phyloP scores from a whole-genome alignment of 768 basidiomycete genomes.

The Porpolomopsis calyptriformis region DNA sequence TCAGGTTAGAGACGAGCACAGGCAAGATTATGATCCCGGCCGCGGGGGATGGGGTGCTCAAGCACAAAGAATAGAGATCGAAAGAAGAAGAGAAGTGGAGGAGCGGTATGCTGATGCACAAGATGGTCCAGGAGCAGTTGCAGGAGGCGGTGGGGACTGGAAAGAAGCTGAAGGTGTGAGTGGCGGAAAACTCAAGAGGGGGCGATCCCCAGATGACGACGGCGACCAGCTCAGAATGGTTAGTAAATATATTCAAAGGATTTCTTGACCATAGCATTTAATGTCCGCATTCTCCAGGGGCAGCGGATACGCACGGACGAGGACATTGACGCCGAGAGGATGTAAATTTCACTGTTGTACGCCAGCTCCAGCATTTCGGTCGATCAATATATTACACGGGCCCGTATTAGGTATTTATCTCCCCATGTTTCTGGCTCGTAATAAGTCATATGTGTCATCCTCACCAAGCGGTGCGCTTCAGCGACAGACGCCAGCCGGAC shows the following conservation, averaged over 20 bases:
- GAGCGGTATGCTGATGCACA: conserved; percentile 77
- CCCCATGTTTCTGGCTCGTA: conserved; percentile 28
- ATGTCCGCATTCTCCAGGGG: conserved; percentile 26
- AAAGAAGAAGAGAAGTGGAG: conserved; percentile 72
- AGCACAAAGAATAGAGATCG: conserved; percentile 60
- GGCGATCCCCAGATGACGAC: conserved; percentile 70
- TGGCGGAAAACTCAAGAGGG: conserved; percentile 48
- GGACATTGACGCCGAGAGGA: conserved; percentile 58
- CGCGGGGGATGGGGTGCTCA: conserved; percentile 93
- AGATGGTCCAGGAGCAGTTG: conserved; percentile 71
- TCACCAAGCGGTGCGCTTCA: conserved; percentile 62
- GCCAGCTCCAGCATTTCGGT: not conserved
- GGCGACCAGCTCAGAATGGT: conserved; percentile 49
- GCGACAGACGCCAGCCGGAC: conserved; percentile 46
- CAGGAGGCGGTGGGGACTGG: conserved; percentile 80
- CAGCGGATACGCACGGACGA: conserved; percentile 55
- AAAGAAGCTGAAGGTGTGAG: conserved; percentile 46
- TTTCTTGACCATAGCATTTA: not conserved
- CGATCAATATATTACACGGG: conserved; percentile 37
- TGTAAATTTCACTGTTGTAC: conserved; percentile 35
- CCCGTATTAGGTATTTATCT: conserved; percentile 34
- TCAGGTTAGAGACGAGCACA: conserved; percentile 75
- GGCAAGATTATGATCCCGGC: conserved; percentile 94
- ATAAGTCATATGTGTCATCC: conserved; percentile 48
- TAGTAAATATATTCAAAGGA: conserved; percentile 16